Conservation (phyloP, 257 asterid species). For the Mentha longifolia region DNA sequence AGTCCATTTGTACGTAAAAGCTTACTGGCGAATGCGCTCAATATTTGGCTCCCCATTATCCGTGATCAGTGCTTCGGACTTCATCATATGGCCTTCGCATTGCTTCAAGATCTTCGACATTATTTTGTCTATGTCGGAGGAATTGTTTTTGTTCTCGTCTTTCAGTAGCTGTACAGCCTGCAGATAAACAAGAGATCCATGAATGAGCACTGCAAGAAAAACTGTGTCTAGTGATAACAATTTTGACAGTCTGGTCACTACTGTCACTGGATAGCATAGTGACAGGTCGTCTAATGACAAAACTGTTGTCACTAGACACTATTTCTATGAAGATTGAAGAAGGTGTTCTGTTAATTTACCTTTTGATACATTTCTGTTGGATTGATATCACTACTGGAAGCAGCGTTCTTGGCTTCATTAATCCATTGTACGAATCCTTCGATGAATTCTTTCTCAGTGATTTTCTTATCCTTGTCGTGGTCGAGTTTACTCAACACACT, state of each 20-base stretch:
- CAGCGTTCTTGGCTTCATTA: slow-evolving; percentile 34
- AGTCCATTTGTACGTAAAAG: background rate
- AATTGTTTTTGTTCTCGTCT: slow-evolving; percentile 42
- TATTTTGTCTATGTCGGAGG: slow-evolving; percentile 40
- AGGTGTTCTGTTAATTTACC: slow-evolving; percentile 28
- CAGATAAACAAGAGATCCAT: slow-evolving; percentile 21
- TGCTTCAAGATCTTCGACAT: slow-evolving; percentile 55
- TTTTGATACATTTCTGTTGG: slow-evolving; percentile 39
- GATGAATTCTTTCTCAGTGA: slow-evolving; percentile 47
- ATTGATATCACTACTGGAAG: slow-evolving; percentile 26
- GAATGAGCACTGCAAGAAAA: too few species aligned
- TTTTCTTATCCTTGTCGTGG: slow-evolving; percentile 28
- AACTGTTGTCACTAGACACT: too few species aligned
- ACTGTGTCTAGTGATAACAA: too few species aligned
- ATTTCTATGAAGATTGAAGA: too few species aligned
- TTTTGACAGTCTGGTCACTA: too few species aligned
- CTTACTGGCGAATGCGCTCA: slow-evolving; percentile 47
- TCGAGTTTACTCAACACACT: slow-evolving; percentile 48
- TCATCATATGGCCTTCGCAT: slow-evolving; percentile 45
- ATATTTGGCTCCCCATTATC: slow-evolving; percentile 55
- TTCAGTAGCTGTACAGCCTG: slow-evolving; percentile 41
- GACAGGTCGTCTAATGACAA: too few species aligned
- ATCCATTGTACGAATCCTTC: slow-evolving; percentile 53
- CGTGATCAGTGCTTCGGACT: slow-evolving; percentile 45
- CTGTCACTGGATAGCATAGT: too few species aligned